Conservation (phyloP, 331 rosid species). For the Rosa hybrid region DNA sequence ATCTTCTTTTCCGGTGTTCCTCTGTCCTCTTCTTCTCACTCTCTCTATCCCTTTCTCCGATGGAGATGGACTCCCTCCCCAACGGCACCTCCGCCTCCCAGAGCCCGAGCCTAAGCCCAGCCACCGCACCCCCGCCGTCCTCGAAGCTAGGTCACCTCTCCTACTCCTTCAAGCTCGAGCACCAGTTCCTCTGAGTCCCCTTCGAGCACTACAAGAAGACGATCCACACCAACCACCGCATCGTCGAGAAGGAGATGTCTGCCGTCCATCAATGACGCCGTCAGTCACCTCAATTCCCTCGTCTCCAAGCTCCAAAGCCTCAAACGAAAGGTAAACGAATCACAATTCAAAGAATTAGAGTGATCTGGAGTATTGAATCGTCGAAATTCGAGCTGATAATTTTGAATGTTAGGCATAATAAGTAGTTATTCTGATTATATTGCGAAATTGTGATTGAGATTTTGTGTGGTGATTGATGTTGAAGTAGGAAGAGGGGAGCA, state of each 20-base stretch:
- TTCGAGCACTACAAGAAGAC: constrained; percentile 97
- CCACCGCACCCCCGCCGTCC: constrained; percentile 41
- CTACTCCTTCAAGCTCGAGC: constrained; percentile 85
- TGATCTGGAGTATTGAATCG: neutral
- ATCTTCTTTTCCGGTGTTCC: no score
- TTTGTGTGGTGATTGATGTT: constrained; percentile 14
- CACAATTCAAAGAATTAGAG: neutral
- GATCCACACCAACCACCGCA: constrained; percentile 85
- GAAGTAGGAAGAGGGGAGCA: constrained; percentile 87
- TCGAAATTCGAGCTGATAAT: constrained; percentile 3
- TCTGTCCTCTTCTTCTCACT: no score
- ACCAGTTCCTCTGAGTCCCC: constrained; percentile 91
- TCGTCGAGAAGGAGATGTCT: constrained; percentile 77
- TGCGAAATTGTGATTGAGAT: neutral
- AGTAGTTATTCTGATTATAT: no score
- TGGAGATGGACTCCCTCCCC: no score
- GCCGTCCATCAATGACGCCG: constrained; percentile 76
- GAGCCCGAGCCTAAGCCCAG: no score
- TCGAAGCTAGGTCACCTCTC: constrained; percentile 54
- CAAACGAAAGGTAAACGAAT: constrained; percentile 45
- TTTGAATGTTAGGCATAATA: no score
- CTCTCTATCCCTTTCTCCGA: no score
- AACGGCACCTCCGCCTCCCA: no score
- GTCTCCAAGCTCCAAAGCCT: constrained; percentile 89
- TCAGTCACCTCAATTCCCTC: constrained; percentile 77